Base-by-base conservation (phyloP, 495 filamentous ascomycete species). In the Amniculicola lignicola region DNA sequence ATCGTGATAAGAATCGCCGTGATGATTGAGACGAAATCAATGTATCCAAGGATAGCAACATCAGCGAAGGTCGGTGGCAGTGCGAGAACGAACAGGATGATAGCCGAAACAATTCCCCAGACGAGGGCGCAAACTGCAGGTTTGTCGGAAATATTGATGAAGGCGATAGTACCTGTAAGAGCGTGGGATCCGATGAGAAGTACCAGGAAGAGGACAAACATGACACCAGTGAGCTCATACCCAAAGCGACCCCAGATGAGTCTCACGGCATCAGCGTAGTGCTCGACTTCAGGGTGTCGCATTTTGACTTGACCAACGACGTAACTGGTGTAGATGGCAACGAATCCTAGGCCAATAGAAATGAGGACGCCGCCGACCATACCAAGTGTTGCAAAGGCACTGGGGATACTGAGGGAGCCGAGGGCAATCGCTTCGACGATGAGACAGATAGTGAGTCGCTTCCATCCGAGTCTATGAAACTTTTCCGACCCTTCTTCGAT, bases 281-380 rank as follows among this genome's bases (percentile, higher is more conserved):
- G 82, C 48, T 80, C 72, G 31, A 91, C 82, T 12, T 86, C 73
- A 1, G 89, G 89, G 63, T 84, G 82, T 54, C 72, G 76, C 48
- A 83, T 59, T 66, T 90, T 90, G 67, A 93, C 82, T 67, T 90
- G 86, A 18, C 84, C 87, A 58, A 93, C 79, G 24, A 90, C 80
- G 55, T 85, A 88, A 58, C 85, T 85, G 23, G 85, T 88, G 70
- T 92, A 93, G 39, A 85, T 85, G 36, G 87, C 81, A 9, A 89
- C 55, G 15, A 85, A 64, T 14, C 88, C 88, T 18, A 89, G 70
- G 12, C 67, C 67, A 27, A 87, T 23, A 35, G 82, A 79, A 45
- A 84, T 70, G 44, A 88, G 76, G 27, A 83, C 63, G 33, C 75
- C 71, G 11, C 65, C 62, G 4, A 72, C 51, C 28, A 69, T 52